These are phyloP conservation scores for Acacia pycnantha DNA, from an alignment of 331 rosid species.

Conservation along the genomic window DNA sequence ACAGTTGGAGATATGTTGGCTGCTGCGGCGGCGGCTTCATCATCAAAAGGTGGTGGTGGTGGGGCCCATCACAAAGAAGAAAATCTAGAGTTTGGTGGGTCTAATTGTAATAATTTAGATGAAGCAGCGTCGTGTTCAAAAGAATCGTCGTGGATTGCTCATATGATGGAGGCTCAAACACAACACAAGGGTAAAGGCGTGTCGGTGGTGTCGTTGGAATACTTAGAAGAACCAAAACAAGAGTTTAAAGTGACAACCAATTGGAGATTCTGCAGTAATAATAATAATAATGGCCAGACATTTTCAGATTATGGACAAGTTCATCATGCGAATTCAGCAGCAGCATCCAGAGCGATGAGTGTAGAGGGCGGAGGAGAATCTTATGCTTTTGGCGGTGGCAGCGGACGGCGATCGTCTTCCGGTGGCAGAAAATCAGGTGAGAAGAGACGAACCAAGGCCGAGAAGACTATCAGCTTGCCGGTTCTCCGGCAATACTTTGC, in stretches of 20 bases:
- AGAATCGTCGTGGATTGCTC: constrained; percentile 53
- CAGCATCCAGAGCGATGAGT: constrained; percentile 10
- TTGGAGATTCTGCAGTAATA: constrained; percentile 22
- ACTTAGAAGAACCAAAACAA: constrained; percentile 41
- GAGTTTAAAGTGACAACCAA: constrained; percentile 56
- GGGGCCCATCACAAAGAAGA: constrained; percentile 22
- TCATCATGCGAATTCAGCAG: constrained; percentile 36
- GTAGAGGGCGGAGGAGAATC: constrained; percentile 45
- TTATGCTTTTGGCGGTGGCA: constrained; percentile 27
- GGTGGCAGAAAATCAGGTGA: constrained; percentile 50
- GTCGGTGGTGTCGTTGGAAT: constrained; percentile 48
- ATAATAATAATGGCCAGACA: neutral
- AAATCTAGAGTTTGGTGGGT: constrained; percentile 13
- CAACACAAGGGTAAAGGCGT: constrained; percentile 49
- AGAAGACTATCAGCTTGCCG: constrained; percentile 61
- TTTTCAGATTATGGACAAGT: constrained; percentile 44
- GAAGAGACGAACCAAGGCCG: constrained; percentile 57
- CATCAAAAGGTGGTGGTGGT: neutral
- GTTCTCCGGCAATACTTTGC: constrained; percentile 64
- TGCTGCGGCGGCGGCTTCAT: neutral
- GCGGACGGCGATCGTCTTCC: constrained; percentile 16
- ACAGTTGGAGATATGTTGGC: neutral
- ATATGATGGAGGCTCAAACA: constrained; percentile 59
- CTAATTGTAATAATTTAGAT: neutral
- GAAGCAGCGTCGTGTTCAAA: constrained; percentile 13